A percentile compares a stretch with the other conserved stretches of the same genome.
phyloP scores from a whole-genome alignment of 225 moss, liverwort and hornwort genomes.

The Ulota crispa region DNA sequence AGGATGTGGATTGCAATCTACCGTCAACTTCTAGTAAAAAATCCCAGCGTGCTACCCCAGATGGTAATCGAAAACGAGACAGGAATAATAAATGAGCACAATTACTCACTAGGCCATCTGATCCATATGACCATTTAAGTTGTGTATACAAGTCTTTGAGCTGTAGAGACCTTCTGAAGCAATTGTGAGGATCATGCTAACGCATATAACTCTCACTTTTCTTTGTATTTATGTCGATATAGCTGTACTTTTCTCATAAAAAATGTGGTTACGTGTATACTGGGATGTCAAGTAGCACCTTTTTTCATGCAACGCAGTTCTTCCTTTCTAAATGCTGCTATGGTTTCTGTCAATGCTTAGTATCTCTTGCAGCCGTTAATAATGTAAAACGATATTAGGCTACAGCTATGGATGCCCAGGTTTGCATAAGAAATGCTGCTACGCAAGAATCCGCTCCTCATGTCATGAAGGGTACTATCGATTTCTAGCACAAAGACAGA shows the following conservation, averaged over 20 bases:
- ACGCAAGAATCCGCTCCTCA: not conserved
- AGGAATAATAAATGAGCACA: constrained; percentile 43
- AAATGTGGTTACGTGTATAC: not conserved
- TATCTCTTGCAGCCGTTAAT: not conserved
- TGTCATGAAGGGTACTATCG: not conserved
- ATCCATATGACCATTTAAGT: not conserved
- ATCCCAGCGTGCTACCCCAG: constrained; percentile 44
- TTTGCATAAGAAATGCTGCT: not conserved
- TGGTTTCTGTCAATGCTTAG: not conserved
- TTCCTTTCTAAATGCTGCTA: not conserved
- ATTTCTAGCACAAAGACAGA: not conserved
- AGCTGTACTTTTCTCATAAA: not conserved
- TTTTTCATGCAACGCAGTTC: not conserved
- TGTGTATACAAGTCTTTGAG: constrained; percentile 26
- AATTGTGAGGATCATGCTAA: constrained; percentile 16
- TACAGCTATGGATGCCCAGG: not conserved
- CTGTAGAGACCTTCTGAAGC: not conserved
- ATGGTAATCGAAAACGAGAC: constrained; percentile 42
- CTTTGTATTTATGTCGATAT: constrained; percentile 14
- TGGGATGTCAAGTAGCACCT: not conserved
- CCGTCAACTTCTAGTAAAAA: constrained; percentile 56
- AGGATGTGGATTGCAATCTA: constrained; percentile 44
- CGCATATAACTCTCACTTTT: not conserved
- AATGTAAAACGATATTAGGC: not conserved
- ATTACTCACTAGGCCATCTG: not conserved